Conservation (phyloP, 2,329 filamentous ascomycete species). For the Byssothecium circinans region DNA sequence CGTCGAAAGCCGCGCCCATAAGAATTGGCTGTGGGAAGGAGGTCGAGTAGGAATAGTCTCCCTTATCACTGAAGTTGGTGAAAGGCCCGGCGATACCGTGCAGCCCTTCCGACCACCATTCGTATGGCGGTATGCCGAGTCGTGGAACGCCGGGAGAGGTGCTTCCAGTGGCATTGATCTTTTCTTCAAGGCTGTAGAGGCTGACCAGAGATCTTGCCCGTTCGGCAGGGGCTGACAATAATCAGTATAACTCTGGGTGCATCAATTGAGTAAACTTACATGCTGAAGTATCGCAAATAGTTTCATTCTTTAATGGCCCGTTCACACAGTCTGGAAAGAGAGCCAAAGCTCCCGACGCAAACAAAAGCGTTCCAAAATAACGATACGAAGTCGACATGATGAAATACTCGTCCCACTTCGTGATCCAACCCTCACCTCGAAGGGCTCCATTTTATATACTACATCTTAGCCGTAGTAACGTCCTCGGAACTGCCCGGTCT, state of each 20-base stretch:
- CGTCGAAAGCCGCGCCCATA: conserved; percentile 65
- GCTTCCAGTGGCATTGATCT: conserved; percentile 57
- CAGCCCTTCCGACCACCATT: conserved; percentile 59
- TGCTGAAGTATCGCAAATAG: conserved; percentile 54
- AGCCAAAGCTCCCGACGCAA: conserved; percentile 15
- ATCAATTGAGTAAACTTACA: conserved; percentile 12
- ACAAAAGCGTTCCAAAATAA: conserved; percentile 7
- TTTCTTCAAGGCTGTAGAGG: conserved; percentile 39
- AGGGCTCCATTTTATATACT: conserved; percentile 15
- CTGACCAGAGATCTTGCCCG: conserved; percentile 28
- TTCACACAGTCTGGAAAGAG: conserved; percentile 56
- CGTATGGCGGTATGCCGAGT: conserved; percentile 2
- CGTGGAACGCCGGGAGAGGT: conserved; percentile 50
- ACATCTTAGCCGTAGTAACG: conserved; percentile 18
- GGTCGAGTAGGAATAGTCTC: conserved; percentile 65
- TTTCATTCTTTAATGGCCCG: conserved; percentile 54
- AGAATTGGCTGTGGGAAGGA: conserved; percentile 67
- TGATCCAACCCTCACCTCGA: no score
- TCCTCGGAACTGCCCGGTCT: conserved; percentile 1
- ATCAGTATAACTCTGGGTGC: conserved; percentile 1
- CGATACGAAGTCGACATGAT: conserved; percentile 15
- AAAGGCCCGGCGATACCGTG: conserved; percentile 63
- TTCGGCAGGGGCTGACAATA: conserved; percentile 23
- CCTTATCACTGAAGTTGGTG: conserved; percentile 53
- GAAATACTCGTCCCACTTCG: neutral